Evolutionary conservation across 2,329 filamentous ascomycete species (phyloP).

Genomic region (Aspergillus melleus): DNA sequence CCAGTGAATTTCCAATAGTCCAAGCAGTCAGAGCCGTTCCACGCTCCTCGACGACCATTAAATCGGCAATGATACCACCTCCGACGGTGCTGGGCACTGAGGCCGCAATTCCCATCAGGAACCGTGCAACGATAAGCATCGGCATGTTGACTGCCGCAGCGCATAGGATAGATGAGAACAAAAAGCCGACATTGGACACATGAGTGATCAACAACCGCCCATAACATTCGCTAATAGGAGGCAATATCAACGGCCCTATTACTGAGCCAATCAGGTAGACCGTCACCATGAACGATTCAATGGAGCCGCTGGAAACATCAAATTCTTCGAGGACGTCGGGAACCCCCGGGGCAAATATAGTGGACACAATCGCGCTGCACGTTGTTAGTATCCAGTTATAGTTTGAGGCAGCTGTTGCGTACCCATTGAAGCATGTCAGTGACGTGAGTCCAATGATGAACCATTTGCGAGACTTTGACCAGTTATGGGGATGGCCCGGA

Average conservation of each 20-base stretch:
- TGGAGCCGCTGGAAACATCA: neutral
- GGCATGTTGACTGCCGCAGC: conserved; percentile 1
- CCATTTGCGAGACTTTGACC: conserved; percentile 2
- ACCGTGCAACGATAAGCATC: conserved; percentile 1
- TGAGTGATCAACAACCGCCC: neutral
- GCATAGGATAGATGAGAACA: neutral
- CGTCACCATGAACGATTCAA: neutral
- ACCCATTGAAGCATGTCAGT: conserved; percentile 2
- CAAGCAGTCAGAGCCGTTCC: neutral
- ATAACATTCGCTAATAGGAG: conserved; percentile 3
- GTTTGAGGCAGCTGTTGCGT: neutral
- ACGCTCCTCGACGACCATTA: conserved; percentile 1
- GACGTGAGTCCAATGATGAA: neutral
- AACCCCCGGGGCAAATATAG: conserved; percentile 4
- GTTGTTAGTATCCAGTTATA: neutral
- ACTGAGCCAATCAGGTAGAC: conserved; percentile 1
- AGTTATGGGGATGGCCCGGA: conserved; percentile 3
- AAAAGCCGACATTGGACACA: neutral
- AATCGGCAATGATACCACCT: conserved; percentile 1
- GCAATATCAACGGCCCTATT: neutral
- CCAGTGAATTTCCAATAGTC: neutral
- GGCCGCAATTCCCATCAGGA: neutral
- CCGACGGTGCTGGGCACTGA: neutral
- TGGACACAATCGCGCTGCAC: neutral
- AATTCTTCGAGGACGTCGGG: conserved; percentile 2